Conservation (phyloP, 176 grass and related monocot species). For the Carex parvula region DNA sequence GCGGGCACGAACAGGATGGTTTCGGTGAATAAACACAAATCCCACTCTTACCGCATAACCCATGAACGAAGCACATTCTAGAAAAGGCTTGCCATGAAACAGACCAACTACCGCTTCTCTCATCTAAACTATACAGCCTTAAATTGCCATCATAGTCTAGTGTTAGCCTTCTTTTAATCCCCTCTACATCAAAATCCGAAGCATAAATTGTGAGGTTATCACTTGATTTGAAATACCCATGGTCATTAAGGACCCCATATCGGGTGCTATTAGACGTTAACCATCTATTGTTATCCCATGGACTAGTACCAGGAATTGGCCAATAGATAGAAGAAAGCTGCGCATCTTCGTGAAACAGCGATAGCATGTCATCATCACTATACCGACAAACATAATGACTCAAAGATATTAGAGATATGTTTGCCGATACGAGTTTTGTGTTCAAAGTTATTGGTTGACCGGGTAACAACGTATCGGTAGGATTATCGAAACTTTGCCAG, state of each 20-base stretch:
- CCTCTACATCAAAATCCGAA: constrained; percentile 24
- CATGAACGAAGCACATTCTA: constrained; percentile 37
- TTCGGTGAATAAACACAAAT: constrained; percentile 47
- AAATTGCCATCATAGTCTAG: constrained; percentile 67
- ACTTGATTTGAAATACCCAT: constrained; percentile 46
- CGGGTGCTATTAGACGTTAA: constrained; percentile 44
- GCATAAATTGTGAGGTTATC: constrained; percentile 43
- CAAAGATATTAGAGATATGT: constrained; percentile 15
- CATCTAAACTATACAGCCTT: constrained; percentile 50
- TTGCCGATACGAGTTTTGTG: constrained; percentile 27
- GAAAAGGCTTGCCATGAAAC: constrained; percentile 46
- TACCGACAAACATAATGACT: constrained; percentile 48
- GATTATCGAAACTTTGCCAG: constrained; percentile 58
- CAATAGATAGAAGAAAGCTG: constrained; percentile 60
- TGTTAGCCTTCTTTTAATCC: constrained; percentile 46
- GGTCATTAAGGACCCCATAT: constrained; percentile 35
- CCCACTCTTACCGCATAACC: constrained; percentile 51
- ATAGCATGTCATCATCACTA: constrained; percentile 54
- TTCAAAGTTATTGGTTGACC: constrained; percentile 36
- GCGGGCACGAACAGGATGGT: constrained; percentile 41
- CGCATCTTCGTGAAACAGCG: constrained; percentile 48
- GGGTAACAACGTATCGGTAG: constrained; percentile 54
- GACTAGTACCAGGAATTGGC: constrained; percentile 36
- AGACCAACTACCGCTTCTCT: constrained; percentile 17
- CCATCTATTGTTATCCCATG: constrained; percentile 43